Percentiles rank a stretch among this genome's conserved stretches.
These are phyloP conservation scores for Litchi chinensis DNA, from an alignment of 345 rosid genomes.

Conservation along the genomic window DNA sequence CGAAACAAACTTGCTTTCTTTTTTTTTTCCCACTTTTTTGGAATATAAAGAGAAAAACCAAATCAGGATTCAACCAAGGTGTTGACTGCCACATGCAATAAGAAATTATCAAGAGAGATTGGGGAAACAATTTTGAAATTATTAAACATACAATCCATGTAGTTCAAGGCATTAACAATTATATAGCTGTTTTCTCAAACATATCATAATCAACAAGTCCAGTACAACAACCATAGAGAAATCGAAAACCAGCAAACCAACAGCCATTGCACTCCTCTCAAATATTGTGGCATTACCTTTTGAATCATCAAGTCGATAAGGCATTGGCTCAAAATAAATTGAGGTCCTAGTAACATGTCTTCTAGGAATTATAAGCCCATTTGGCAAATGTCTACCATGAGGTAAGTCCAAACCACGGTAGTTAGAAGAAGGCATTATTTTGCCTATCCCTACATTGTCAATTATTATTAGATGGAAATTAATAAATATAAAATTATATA, in stretches of 20 bases:
- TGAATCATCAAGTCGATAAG: slow-evolving; percentile 86
- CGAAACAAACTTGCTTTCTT: too few species aligned
- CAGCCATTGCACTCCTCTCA: neutral
- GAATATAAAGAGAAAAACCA: neutral
- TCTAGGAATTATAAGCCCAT: slow-evolving; percentile 94
- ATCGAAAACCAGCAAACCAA: neutral
- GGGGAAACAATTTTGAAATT: neutral
- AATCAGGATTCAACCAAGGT: neutral
- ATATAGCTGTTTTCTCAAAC: slow-evolving; percentile 90
- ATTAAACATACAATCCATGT: neutral
- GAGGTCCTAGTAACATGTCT: slow-evolving; percentile 92
- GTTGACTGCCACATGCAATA: neutral
- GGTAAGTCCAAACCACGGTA: slow-evolving; percentile 84
- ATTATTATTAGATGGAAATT: neutral
- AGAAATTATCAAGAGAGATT: neutral
- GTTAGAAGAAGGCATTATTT: slow-evolving; percentile 18
- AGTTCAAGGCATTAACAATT: slow-evolving; percentile 18
- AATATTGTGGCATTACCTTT: slow-evolving; percentile 51
- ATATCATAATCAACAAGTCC: slow-evolving; percentile 85
- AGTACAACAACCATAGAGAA: slow-evolving; percentile 33
- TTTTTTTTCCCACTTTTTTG: too few species aligned
- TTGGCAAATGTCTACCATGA: slow-evolving; percentile 92
- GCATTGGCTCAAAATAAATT: slow-evolving; percentile 92
- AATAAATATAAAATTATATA: neutral
- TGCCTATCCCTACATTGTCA: slow-evolving; percentile 11